Conservation (phyloP, 2,329 filamentous ascomycete species). For the Colletotrichum sp. region DNA sequence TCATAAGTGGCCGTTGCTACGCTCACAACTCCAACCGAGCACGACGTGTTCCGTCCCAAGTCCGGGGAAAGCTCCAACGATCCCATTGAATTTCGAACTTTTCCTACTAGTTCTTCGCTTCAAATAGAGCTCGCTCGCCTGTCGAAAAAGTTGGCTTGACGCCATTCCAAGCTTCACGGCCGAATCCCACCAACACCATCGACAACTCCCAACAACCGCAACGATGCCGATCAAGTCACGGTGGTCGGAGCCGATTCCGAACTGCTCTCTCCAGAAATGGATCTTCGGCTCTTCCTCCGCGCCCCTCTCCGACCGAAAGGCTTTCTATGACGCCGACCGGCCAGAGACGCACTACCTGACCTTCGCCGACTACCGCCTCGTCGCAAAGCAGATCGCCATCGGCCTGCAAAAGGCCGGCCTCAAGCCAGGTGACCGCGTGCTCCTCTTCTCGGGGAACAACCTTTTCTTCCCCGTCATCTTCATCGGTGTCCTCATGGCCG, state of each 20-base stretch:
- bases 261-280: conserved; percentile 59
- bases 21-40: background rate
- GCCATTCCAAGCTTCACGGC: background rate
- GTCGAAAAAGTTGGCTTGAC: background rate
- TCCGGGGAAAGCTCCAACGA: background rate
- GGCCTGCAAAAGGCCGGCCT: conserved; percentile 71
- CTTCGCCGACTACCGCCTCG: conserved; percentile 67
- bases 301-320: conserved; percentile 46
- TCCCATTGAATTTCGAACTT: background rate
- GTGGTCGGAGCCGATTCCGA: conserved; percentile 48
- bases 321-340: conserved; percentile 68
- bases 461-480: conserved; percentile 75
- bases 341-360: conserved; percentile 74
- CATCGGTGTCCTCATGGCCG: conserved; percentile 77
- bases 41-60: background rate
- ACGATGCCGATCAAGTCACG: conserved; percentile 54
- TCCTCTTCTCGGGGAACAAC: conserved; percentile 77
- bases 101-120: background rate
- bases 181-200: background rate
- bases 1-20: background rate
- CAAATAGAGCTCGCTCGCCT: background rate
- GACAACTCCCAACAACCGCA: no score
- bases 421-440: conserved; percentile 70
- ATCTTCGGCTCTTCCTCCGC: conserved; percentile 56
- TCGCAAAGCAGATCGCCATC: conserved; percentile 74